Base-by-base conservation (phyloP, 805 yeast genomes). In the Priceomyces castillae region DNA sequence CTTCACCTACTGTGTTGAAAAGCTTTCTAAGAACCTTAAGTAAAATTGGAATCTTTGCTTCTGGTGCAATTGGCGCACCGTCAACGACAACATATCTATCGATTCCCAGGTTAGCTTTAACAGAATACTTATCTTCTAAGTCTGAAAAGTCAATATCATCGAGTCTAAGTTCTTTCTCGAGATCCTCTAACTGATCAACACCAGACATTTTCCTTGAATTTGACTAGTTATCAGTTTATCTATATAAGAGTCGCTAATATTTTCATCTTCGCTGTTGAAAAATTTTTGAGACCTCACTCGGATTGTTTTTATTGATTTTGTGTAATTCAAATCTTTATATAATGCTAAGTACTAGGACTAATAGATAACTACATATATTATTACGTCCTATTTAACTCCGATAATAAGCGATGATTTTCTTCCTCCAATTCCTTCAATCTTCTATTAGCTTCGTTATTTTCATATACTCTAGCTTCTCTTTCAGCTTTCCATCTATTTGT, bases 1-100 rank as follows among this genome's bases (percentile, higher is more conserved):
- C 82, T 50, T 81, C 82, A 41, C 97, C 98, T 37, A 81, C 90
- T 50, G 80, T 77, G 38, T 80, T 70, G 59, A 94, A 84, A 42
- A 89, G 76, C 71, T 90, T 92, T 54, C 77, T 79, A 59, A 94
- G 77, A 36, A 95, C 97, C 65, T 88, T 90, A 53, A 82, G 78
- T 61, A 94, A 77, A 46, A 86, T 81, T 43, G 89, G 86, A 40
- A 82, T 86, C 69, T 94, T 94, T 41, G 88, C 64, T 61, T 84
- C 95, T 46, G 97, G 96, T 19, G 96, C 96, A 48, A 89, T 74
- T 53, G 99, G 99, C 9, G 96, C 90, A 38, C 99, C 99, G 62
- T 90, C 97, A 40, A 89, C 85, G 23, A 92, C 86, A 45, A 92
- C 81, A 59, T 80, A 90, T 57, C 79, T 79, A 58, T 87, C 96